Evolutionary conservation across 306 rosid genomes (phyloP).

Genomic region (Cucumis melo): DNA sequence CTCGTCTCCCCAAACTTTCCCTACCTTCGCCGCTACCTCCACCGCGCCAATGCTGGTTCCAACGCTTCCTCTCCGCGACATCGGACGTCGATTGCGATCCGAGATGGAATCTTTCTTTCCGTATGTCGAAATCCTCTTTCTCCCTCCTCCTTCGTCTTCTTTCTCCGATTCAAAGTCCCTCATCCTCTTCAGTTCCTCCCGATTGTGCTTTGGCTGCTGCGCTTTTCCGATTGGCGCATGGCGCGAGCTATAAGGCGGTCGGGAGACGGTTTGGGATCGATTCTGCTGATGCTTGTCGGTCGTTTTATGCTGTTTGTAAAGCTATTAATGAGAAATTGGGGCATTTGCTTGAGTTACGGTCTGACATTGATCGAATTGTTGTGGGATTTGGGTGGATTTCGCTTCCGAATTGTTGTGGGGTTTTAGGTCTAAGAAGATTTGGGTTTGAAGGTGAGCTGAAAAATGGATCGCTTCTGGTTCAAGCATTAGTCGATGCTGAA

Average conservation of each 20-base stretch:
- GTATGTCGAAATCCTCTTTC: slow-evolving; percentile 54
- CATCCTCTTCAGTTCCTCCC: slow-evolving; percentile 27
- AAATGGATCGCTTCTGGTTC: slow-evolving; percentile 37
- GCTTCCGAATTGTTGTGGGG: slow-evolving; percentile 71
- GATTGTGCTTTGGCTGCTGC: slow-evolving; percentile 51
- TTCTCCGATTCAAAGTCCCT: slow-evolving; percentile 15
- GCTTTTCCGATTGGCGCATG: slow-evolving; percentile 61
- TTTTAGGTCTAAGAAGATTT: slow-evolving; percentile 43
- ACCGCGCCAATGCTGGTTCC: slow-evolving; percentile 40
- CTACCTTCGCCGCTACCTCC: slow-evolving; percentile 6
- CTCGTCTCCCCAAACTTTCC: background rate
- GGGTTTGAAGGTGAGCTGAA: slow-evolving; percentile 19
- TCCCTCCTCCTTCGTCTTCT: slow-evolving; percentile 37
- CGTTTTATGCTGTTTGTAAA: slow-evolving; percentile 45
- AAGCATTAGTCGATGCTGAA: slow-evolving; percentile 64
- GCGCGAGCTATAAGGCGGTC: slow-evolving; percentile 39
- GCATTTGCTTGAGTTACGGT: slow-evolving; percentile 43
- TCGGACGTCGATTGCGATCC: slow-evolving; percentile 16
- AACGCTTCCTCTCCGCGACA: slow-evolving; percentile 36
- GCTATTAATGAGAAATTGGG: slow-evolving; percentile 31
- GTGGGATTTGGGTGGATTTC: slow-evolving; percentile 54
- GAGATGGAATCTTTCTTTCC: slow-evolving; percentile 44
- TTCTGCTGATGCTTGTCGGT: slow-evolving; percentile 39
- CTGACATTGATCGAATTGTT: slow-evolving; percentile 24
- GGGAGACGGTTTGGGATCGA: slow-evolving; percentile 43